A percentile compares a stretch with the other conserved stretches of the same genome.
Evolutionary conservation across 805 yeast species (phyloP).

Genomic region (Middelhovenomyces tepae): DNA sequence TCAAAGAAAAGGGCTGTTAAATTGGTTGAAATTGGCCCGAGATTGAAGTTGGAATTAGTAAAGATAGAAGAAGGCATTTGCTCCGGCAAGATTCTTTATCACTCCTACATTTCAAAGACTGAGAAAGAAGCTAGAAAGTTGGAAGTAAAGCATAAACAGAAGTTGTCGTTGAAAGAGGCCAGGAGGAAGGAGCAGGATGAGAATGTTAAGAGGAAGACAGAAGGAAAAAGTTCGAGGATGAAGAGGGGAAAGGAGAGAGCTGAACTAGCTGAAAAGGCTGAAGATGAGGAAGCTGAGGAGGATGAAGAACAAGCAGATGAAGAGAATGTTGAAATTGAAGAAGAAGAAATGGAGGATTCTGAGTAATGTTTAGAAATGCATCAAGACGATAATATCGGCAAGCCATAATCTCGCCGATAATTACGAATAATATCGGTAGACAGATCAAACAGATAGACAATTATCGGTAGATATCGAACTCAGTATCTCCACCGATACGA

Average conservation of each 20-base stretch:
- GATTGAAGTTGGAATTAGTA: slow-evolving; percentile 62
- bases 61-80: slow-evolving; percentile 93
- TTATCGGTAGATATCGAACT: no score
- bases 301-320: slow-evolving; percentile 24
- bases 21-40: slow-evolving; percentile 87
- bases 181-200: slow-evolving; percentile 73
- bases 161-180: slow-evolving; percentile 52
- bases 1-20: slow-evolving; percentile 70
- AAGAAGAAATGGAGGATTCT: slow-evolving; percentile 15
- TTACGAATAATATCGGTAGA: no score
- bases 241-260: slow-evolving; percentile 40
- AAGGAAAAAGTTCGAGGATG: slow-evolving; percentile 63
- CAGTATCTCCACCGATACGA: no score
- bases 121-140: slow-evolving; percentile 49
- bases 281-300: slow-evolving; percentile 10
- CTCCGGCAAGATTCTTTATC: slow-evolving; percentile 80
- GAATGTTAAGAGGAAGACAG: slow-evolving; percentile 64
- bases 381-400: no score
- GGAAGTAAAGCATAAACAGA: slow-evolving; percentile 58
- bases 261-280: slow-evolving; percentile 9
- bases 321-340: slow-evolving; percentile 17
- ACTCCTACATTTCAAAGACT: slow-evolving; percentile 58
- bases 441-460: no score
- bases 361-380: no score
- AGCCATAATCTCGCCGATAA: no score